These are phyloP conservation scores for Monosporascus sp. DNA, from an alignment of 2,329 filamentous ascomycete species.

Conservation along the genomic window DNA sequence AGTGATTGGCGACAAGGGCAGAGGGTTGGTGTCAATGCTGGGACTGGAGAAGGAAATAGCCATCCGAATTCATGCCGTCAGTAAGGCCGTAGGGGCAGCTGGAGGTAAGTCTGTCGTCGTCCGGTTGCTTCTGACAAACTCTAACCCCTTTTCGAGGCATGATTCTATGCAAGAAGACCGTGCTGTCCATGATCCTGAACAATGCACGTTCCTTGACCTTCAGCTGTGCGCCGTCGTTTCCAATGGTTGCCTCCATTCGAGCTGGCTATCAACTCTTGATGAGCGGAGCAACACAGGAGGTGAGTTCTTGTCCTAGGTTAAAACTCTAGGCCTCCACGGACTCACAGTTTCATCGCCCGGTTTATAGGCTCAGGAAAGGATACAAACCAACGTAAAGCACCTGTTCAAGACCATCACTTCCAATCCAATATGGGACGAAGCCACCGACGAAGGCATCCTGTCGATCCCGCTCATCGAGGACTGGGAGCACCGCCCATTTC, in stretches of 20 bases:
- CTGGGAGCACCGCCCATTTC: slow-evolving; percentile 16
- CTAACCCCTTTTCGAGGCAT: slow-evolving; percentile 10
- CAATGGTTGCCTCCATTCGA: slow-evolving; percentile 32
- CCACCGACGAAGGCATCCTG: slow-evolving; percentile 22
- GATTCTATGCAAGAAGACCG: slow-evolving; percentile 11
- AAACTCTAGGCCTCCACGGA: background rate
- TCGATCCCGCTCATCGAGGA: slow-evolving; percentile 22
- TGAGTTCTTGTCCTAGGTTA: background rate
- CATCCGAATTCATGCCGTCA: no score
- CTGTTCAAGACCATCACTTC: slow-evolving; percentile 22
- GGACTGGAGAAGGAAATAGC: slow-evolving; percentile 31
- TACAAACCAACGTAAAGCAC: slow-evolving; percentile 20
- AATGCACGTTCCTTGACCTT: slow-evolving; percentile 35
- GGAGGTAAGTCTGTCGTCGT: slow-evolving; percentile 4
- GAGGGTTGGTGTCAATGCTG: slow-evolving; percentile 52
- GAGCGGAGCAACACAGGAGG: slow-evolving; percentile 30
- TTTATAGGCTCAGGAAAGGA: slow-evolving; percentile 9
- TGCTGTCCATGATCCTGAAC: slow-evolving; percentile 11
- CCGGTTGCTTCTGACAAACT: no score
- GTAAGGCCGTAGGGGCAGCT: no score
- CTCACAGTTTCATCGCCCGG: no score
- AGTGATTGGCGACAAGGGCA: slow-evolving; percentile 49
- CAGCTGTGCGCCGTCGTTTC: slow-evolving; percentile 37
- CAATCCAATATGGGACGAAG: slow-evolving; percentile 20
- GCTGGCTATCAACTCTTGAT: slow-evolving; percentile 23